Conservation (phyloP, 176 grass and related monocot genomes). For the Oropetium thomaeum region DNA sequence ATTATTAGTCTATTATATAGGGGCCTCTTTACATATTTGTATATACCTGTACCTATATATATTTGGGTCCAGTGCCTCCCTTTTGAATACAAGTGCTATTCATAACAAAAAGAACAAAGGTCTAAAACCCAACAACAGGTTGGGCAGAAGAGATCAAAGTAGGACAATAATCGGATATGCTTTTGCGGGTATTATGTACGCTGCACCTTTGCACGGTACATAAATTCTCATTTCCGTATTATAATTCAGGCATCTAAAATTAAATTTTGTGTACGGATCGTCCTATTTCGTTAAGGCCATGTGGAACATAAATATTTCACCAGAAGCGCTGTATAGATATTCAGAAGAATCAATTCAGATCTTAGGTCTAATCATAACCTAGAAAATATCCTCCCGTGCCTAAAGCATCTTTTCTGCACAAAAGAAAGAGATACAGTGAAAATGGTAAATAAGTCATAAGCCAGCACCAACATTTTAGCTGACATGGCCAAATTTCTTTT, state of each 20-base stretch:
- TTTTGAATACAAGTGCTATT: too few relatives aligned
- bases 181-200: slow-evolving; percentile 25
- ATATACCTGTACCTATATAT: too few relatives aligned
- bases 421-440: slow-evolving; percentile 25
- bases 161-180: slow-evolving; percentile 17
- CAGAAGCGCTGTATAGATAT: background rate
- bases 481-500: background rate
- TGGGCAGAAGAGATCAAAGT: too few relatives aligned
- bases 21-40: too few relatives aligned
- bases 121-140: too few relatives aligned
- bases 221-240: too few relatives aligned
- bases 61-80: too few relatives aligned
- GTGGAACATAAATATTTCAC: background rate
- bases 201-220: too few relatives aligned
- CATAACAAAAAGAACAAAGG: too few relatives aligned
- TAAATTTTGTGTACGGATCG: too few relatives aligned
- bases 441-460: slow-evolving; percentile 3
- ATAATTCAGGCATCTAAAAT: too few relatives aligned
- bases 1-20: too few relatives aligned
- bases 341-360: background rate
- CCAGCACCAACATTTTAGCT: slow-evolving; percentile 20
- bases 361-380: background rate
- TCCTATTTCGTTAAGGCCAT: background rate
- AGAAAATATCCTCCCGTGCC: background rate
- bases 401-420: slow-evolving; percentile 4